Percentiles rank a stretch among this genome's conserved stretches.
Evolutionary conservation across 768 basidiomycete species (phyloP).

Genomic region (Suillus variegatus): DNA sequence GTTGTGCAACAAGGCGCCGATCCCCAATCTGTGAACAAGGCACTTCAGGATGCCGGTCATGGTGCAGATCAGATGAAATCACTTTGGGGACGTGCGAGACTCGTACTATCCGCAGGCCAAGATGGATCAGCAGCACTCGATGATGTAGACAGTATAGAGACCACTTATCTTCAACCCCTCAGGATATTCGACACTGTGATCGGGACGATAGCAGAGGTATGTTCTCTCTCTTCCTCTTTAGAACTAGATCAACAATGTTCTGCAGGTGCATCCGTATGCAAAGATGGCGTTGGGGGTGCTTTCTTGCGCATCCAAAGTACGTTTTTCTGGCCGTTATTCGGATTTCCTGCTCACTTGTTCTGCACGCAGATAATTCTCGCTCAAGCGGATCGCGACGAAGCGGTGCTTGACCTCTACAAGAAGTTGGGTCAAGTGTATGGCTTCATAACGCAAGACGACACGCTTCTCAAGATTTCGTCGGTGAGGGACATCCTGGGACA

Average conservation of each 20-base stretch:
- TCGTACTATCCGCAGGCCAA: too few relatives aligned
- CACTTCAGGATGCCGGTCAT: too few relatives aligned
- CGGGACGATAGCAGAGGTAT: not conserved
- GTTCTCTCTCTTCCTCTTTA: not conserved
- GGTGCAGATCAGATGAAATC: too few relatives aligned
- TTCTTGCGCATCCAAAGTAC: not conserved
- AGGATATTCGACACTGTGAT: not conserved
- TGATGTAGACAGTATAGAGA: too few relatives aligned
- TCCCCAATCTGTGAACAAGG: too few relatives aligned
- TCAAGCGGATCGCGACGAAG: conserved; percentile 1
- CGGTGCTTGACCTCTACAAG: not conserved
- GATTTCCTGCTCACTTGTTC: too few relatives aligned
- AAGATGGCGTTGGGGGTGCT: conserved; percentile 1
- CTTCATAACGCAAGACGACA: conserved; percentile 2
- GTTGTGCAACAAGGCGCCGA: not conserved
- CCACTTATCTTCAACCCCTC: too few relatives aligned
- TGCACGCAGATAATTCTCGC: not conserved
- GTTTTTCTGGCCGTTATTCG: not conserved
- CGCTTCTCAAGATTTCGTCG: not conserved
- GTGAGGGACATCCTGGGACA: not conserved
- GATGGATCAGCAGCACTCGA: too few relatives aligned
- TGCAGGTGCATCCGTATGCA: conserved; percentile 9
- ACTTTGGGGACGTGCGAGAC: too few relatives aligned
- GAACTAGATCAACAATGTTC: not conserved
- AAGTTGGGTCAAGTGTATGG: conserved; percentile 6